A percentile compares a stretch with the other conserved stretches of the same genome.
Evolutionary conservation across 2,329 filamentous ascomycete genomes (phyloP).

Genomic region (Apiospora saccharicola): DNA sequence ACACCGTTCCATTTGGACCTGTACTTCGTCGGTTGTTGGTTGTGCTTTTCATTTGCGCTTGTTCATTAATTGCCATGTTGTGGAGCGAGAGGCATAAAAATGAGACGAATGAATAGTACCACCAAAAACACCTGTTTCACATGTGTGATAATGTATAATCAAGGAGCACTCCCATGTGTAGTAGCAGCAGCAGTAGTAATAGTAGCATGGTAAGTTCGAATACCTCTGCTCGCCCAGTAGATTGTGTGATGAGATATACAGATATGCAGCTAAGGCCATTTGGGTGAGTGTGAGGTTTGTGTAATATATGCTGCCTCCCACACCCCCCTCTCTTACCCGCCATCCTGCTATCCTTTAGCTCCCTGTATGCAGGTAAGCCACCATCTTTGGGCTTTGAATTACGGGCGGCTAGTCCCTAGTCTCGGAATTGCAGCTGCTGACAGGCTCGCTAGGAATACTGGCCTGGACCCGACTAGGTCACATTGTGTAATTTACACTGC

Average conservation of each 20-base stretch:
- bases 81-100: not conserved
- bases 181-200: not conserved
- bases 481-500: slow-evolving; percentile 18
- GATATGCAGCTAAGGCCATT: not conserved
- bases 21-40: not conserved
- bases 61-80: not conserved
- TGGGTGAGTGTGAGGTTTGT: not conserved
- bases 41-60: not conserved
- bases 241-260: slow-evolving; percentile 12
- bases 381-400: not conserved
- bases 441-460: not conserved
- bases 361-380: not conserved
- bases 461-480: slow-evolving; percentile 2
- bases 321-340: not conserved
- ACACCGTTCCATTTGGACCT: not conserved
- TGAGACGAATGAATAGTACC: slow-evolving; percentile 7
- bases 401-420: slow-evolving; percentile 10
- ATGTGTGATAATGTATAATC: not conserved
- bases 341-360: not conserved
- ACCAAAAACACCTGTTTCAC: not conserved
- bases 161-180: not conserved
- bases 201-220: not conserved
- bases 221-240: not conserved
- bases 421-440: not conserved
- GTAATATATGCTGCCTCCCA: not conserved